Evolutionary conservation across 2,329 filamentous ascomycete genomes (phyloP), one percentile per base, ranked within the genome.

Genomic region (Alternaria angustiovoidea): DNA sequence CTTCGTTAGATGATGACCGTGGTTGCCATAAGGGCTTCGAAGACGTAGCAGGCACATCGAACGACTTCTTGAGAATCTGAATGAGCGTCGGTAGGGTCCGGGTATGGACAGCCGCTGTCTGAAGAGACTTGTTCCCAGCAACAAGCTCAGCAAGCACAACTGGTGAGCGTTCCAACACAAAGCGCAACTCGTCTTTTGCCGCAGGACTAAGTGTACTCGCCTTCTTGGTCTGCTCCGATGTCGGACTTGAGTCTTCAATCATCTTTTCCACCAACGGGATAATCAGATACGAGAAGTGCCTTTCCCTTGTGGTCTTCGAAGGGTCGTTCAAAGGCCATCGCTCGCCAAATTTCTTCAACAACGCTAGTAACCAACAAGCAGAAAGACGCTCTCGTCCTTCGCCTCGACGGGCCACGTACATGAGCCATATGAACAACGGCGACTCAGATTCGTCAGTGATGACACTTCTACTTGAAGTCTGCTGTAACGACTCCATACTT

Each of bases 91-190:
- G 86, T 54, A 91, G 84, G 11, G 87, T 86, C 55, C 83, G 83
- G 46, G 87, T 87, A 61, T 97, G 92, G 43, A 89, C 90, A 0
- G 93, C 93, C 38, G 92, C 89, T 69, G 89, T 91, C 78, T 98
- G 94, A 54, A 98, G 83, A 59, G 87, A 85, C 61, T 91, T 88
- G 74, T 89, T 93, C 71, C 95, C 92, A 26, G 88, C 88, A 18
- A 97, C 88, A 39, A 98, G 83, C 46, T 89, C 88, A 16, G 93
- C 92, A 55, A 98, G 83, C 11, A 96, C 86, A 1, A 87, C 85
- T 7, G 94, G 92, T 2, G 91, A 88, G 63, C 87, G 87, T 55
- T 77, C 73, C n/a, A 77, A 61, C 12, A 77, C 56, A 24, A 69
- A 68, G 28, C 69, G 68, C 59, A 68, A 54, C 51, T 78, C 73